Percentiles rank a stretch among this genome's conserved stretches.
These are phyloP conservation scores for Russula earlei DNA, from an alignment of 768 basidiomycete species.

Conservation along the genomic window DNA sequence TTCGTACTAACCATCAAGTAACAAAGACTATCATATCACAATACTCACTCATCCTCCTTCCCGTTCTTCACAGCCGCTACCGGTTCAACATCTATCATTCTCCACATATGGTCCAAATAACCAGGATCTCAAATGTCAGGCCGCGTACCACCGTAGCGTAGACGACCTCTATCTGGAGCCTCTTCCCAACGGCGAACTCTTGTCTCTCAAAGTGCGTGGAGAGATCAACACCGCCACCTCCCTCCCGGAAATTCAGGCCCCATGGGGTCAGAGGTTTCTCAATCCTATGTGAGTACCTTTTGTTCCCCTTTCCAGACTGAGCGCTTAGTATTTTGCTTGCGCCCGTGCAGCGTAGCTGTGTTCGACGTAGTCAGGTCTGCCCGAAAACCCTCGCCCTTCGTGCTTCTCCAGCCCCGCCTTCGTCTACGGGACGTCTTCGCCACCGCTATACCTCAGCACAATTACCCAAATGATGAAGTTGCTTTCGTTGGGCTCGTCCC, in stretches of 20 bases:
- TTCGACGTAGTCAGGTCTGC: slow-evolving; percentile 60
- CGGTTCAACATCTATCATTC: slow-evolving; percentile 76
- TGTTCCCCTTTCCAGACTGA: background rate
- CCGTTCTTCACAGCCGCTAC: slow-evolving; percentile 30
- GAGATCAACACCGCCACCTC: slow-evolving; percentile 26
- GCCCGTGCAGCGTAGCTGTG: slow-evolving; percentile 55
- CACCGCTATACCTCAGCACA: slow-evolving; percentile 27
- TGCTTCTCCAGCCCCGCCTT: slow-evolving; percentile 81
- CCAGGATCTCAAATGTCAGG: slow-evolving; percentile 65
- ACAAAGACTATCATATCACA: slow-evolving; percentile 77
- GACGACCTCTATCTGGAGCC: slow-evolving; percentile 79
- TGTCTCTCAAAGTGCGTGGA: slow-evolving; percentile 52
- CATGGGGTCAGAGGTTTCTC: slow-evolving; percentile 54
- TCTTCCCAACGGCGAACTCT: slow-evolving; percentile 66
- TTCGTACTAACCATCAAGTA: background rate
- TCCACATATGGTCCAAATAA: slow-evolving; percentile 92
- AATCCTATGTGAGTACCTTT: slow-evolving; percentile 52
- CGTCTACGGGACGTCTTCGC: slow-evolving; percentile 66
- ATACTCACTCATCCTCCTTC: slow-evolving; percentile 55
- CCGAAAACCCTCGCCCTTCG: slow-evolving; percentile 52
- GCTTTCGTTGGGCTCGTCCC: slow-evolving; percentile 79
- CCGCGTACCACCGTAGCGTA: slow-evolving; percentile 62
- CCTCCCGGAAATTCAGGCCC: slow-evolving; percentile 29
- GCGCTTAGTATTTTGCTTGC: background rate
- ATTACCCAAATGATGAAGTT: slow-evolving; percentile 44